Conservation (phyloP, 352 stramenopile genomes). For the Elongisporangium senticosum region DNA sequence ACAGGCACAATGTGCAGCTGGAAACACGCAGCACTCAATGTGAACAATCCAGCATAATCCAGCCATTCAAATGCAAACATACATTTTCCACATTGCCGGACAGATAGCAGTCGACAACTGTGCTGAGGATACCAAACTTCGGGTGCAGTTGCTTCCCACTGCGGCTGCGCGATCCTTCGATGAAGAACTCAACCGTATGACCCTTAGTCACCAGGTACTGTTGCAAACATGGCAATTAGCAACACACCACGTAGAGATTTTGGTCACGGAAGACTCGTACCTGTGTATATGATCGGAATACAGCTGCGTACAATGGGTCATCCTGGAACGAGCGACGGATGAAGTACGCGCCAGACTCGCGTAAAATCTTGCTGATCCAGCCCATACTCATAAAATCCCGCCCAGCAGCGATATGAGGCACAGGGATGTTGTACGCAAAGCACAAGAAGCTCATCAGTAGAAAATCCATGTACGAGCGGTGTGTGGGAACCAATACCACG, state of each 20-base stretch:
- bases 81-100: conserved; percentile 71
- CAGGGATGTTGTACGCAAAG: conserved; percentile 85
- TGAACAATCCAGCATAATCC: not conserved
- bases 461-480: conserved; percentile 84
- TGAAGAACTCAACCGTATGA: conserved; percentile 85
- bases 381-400: conserved; percentile 82
- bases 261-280: conserved; percentile 2
- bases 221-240: not conserved
- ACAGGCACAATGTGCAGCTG: conserved; percentile 78
- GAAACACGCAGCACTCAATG: conserved; percentile 3
- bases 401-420: conserved; percentile 75
- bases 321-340: conserved; percentile 76
- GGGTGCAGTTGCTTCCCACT: conserved; percentile 79
- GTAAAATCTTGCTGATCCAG: conserved; percentile 51
- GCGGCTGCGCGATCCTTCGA: conserved; percentile 77
- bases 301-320: conserved; percentile 58
- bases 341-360: conserved; percentile 73
- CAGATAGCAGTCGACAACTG: conserved; percentile 68
- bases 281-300: conserved; percentile 81
- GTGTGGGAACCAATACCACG: conserved; percentile 80
- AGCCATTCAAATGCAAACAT: conserved; percentile 13
- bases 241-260: too few species aligned
- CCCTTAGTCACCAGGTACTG: conserved; percentile 66
- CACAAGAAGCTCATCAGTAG: conserved; percentile 85
- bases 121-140: conserved; percentile 73